These are phyloP conservation scores for Magnaporthales sp. DNA, from an alignment of 2,329 filamentous ascomycete genomes.

Conservation along the genomic window DNA sequence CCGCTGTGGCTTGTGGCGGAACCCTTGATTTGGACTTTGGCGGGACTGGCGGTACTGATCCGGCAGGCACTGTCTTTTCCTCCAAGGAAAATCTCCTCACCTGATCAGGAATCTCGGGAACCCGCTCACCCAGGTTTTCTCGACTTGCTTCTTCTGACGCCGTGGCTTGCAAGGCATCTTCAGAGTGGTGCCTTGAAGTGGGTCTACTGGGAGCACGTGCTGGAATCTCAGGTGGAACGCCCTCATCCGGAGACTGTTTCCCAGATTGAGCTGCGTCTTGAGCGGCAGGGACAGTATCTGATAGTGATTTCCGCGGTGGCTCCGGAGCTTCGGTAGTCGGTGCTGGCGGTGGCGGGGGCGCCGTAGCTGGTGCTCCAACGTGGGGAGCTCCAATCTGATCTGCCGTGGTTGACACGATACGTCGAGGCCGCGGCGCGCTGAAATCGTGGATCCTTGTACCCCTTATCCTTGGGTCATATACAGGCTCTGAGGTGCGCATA, in stretches of 20 bases:
- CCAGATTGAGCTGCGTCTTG: background rate
- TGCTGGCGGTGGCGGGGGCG: background rate
- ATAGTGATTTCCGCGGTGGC: background rate
- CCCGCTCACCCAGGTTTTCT: background rate
- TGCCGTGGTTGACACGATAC: slow-evolving; percentile 21
- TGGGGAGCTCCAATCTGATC: background rate
- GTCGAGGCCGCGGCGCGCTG: slow-evolving; percentile 47
- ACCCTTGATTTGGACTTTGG: slow-evolving; percentile 9
- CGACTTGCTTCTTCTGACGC: background rate
- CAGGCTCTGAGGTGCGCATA: slow-evolving; percentile 31
- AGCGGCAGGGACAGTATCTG: background rate
- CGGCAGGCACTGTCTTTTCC: slow-evolving; percentile 14
- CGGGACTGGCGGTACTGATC: slow-evolving; percentile 24
- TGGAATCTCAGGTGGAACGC: background rate
- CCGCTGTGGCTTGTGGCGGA: background rate
- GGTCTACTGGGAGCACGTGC: background rate
- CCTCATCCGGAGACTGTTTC: background rate
- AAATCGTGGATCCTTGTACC: slow-evolving; percentile 59
- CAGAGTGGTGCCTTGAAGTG: background rate
- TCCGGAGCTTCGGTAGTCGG: background rate
- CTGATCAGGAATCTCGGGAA: background rate
- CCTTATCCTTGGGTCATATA: slow-evolving; percentile 52
- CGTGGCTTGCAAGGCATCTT: background rate
- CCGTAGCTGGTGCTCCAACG: background rate
- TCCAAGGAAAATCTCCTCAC: slow-evolving; percentile 11